Evolutionary conservation across 2,329 filamentous ascomycete species (phyloP).

Genomic region (Botrytis paeoniae): DNA sequence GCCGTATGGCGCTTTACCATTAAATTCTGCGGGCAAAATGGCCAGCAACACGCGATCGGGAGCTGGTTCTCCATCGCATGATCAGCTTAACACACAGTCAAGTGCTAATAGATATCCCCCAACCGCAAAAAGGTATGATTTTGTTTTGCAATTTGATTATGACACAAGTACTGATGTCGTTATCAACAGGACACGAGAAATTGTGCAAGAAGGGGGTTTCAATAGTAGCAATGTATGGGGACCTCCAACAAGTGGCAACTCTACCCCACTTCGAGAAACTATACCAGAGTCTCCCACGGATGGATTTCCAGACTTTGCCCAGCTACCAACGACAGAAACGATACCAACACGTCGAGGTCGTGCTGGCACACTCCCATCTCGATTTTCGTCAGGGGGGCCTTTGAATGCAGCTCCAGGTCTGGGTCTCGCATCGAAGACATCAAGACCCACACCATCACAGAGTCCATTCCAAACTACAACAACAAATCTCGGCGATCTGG

Average conservation of each 20-base stretch:
- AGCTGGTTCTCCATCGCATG: constrained; percentile 94
- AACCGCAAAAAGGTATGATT: constrained; percentile 77
- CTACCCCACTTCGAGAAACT: constrained; percentile 91
- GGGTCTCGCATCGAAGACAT: constrained; percentile 66
- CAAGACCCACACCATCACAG: constrained; percentile 79
- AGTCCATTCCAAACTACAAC: constrained; percentile 77
- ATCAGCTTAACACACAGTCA: constrained; percentile 49
- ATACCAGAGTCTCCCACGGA: constrained; percentile 96
- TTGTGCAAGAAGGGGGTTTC: constrained; percentile 76
- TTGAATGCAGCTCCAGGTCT: constrained; percentile 46
- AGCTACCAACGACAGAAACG: constrained; percentile 63
- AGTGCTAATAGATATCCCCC: constrained; percentile 72
- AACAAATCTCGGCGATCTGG: constrained; percentile 49
- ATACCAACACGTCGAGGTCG: constrained; percentile 72
- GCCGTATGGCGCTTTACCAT: constrained; percentile 66
- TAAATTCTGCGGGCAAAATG: constrained; percentile 60
- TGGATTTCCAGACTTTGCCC: constrained; percentile 87
- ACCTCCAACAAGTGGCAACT: constrained; percentile 93
- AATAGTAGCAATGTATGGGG: constrained; percentile 79
- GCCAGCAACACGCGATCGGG: constrained; percentile 67
- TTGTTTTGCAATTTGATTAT: neutral
- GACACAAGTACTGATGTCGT: constrained; percentile 14
- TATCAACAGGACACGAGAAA: constrained; percentile 75
- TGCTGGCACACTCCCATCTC: constrained; percentile 92
- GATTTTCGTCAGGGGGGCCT: constrained; percentile 76